Evolutionary conservation across 345 rosid species (phyloP).

Genomic region (Brassica nigra): DNA sequence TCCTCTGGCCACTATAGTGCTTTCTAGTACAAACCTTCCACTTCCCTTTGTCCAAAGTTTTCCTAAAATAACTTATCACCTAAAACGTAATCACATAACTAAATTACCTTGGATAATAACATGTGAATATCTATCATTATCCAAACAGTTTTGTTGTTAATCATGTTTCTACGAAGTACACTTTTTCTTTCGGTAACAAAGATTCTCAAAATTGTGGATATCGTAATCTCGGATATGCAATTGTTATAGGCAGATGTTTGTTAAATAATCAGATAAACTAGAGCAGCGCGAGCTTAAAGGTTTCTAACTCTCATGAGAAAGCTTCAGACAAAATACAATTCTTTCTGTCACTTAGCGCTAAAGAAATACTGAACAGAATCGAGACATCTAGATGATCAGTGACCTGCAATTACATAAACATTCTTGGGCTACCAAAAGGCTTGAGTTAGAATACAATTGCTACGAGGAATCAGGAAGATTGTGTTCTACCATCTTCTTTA

Average conservation of each 20-base stretch:
- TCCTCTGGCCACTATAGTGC: constrained; percentile 28
- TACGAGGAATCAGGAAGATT: constrained; percentile 21
- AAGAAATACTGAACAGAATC: background rate
- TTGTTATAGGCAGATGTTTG: background rate
- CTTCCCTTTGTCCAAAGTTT: constrained; percentile 37
- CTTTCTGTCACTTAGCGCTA: background rate
- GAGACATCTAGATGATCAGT: constrained; percentile 12
- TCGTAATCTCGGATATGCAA: background rate
- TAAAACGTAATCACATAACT: background rate
- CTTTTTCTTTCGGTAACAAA: background rate
- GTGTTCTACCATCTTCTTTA: constrained; percentile 28
- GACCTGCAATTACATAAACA: background rate
- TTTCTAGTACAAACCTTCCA: constrained; percentile 39
- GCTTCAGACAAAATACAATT: background rate
- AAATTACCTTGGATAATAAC: background rate
- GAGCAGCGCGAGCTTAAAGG: background rate
- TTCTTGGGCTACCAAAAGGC: constrained; percentile 17
- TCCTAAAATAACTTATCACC: background rate
- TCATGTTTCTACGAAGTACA: too few relatives aligned
- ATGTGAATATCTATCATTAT: too few relatives aligned
- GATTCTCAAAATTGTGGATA: background rate
- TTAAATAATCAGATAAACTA: background rate
- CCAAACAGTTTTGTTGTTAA: too few relatives aligned
- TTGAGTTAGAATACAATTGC: constrained; percentile 15
- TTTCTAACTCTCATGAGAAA: background rate